These are phyloP conservation scores for Arxiozyma telluris DNA, from an alignment of 1,139 yeast genomes.

Conservation along the genomic window DNA sequence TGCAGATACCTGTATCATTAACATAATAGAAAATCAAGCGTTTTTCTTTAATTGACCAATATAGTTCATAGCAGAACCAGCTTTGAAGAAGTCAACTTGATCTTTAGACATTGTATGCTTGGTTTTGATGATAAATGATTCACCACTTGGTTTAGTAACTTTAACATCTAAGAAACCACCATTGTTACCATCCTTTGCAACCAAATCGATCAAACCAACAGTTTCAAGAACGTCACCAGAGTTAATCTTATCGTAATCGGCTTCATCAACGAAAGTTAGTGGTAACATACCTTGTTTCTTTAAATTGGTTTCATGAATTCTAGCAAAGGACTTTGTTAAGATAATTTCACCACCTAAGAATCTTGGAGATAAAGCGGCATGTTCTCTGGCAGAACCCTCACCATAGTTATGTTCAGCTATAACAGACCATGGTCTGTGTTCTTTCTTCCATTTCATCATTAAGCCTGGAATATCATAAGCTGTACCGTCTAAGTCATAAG, in stretches of 20 bases:
- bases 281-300: constrained; percentile 97
- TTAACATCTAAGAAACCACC: constrained; percentile 70
- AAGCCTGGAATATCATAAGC: constrained; percentile 83
- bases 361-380: constrained; percentile 93
- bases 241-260: constrained; percentile 71
- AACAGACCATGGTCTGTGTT: constrained; percentile 80
- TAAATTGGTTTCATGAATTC: constrained; percentile 86
- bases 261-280: constrained; percentile 78
- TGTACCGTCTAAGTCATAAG: constrained; percentile 77
- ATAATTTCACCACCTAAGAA: constrained; percentile 86
- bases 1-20: too few relatives aligned
- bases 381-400: constrained; percentile 98
- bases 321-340: constrained; percentile 89
- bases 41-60: constrained; percentile 56
- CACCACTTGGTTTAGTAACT: constrained; percentile 71
- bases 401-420: constrained; percentile 97
- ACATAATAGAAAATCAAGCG: background rate
- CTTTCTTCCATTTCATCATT: constrained; percentile 91
- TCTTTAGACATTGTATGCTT: constrained; percentile 96
- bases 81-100: constrained; percentile 91
- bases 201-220: constrained; percentile 65
- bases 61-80: constrained; percentile 72
- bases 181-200: constrained; percentile 72
- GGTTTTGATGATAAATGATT: constrained; percentile 57
- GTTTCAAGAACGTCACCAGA: constrained; percentile 78